Percentiles rank a stretch among this genome's conserved stretches.
Conservation (phyloP, 169 alveolate species). For the Plasmodium vivax region DNA sequence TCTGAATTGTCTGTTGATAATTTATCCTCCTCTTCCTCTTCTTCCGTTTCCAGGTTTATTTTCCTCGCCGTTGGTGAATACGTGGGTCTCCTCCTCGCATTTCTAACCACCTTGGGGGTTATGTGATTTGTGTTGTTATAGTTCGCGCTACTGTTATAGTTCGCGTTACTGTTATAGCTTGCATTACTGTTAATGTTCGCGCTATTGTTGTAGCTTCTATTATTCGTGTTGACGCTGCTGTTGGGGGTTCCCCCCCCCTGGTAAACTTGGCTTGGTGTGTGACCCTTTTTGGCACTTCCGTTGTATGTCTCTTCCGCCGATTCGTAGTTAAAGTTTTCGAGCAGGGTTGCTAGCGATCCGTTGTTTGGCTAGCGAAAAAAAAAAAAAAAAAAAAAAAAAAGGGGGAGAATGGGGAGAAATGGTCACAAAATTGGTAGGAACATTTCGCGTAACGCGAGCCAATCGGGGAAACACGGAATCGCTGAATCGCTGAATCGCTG, state of each 20-base stretch:
- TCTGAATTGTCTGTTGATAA: constrained; percentile 57
- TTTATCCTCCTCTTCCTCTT: constrained; percentile 47
- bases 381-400: background rate
- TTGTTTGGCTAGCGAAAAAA: constrained; percentile 21
- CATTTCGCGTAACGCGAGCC: background rate
- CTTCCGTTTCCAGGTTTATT: constrained; percentile 41
- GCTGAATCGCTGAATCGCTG: too few species aligned
- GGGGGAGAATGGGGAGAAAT: background rate
- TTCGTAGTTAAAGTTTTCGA: constrained; percentile 65
- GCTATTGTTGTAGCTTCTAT: background rate
- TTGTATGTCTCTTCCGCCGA: constrained; percentile 5
- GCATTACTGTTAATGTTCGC: background rate
- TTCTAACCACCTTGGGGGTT: constrained; percentile 24
- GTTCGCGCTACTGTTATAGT: background rate
- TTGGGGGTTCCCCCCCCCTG: background rate
- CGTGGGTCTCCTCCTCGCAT: constrained; percentile 69
- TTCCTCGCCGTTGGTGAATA: constrained; percentile 69
- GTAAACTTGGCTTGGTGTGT: background rate
- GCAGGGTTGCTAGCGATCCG: constrained; percentile 24
- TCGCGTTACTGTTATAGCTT: background rate
- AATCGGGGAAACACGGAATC: background rate
- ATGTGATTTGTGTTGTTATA: constrained; percentile 13
- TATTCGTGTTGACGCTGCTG: background rate
- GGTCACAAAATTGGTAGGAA: background rate
- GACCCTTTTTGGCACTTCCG: background rate